Percentiles rank a stretch among this genome's conserved stretches.
phyloP scores from a whole-genome alignment of 805 yeast species.

The Komagataella populi region DNA sequence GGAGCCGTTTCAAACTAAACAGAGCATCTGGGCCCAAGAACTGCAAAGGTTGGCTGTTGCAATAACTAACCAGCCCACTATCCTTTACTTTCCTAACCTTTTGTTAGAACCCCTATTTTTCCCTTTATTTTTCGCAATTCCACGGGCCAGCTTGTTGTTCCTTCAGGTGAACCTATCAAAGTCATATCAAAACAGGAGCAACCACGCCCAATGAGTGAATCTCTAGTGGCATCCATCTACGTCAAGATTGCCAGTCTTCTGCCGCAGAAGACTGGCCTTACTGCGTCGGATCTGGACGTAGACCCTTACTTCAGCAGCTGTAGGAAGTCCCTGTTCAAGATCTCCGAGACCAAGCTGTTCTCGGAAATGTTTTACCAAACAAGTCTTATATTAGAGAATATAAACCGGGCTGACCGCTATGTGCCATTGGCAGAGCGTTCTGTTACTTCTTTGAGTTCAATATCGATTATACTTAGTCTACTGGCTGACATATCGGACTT shows the following conservation, averaged over 20 bases:
- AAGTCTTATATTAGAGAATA: slow-evolving; percentile 11
- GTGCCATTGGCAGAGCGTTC: slow-evolving; percentile 14
- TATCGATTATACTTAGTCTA: slow-evolving; percentile 22
- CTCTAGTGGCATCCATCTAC: slow-evolving; percentile 21
- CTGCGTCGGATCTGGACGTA: slow-evolving; percentile 21
- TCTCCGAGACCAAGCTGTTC: slow-evolving; percentile 15
- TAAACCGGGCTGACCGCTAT: slow-evolving; percentile 15
- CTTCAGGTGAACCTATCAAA: neutral
- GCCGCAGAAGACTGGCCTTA: slow-evolving; percentile 22
- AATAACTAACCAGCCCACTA: neutral
- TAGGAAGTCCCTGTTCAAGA: slow-evolving; percentile 17
- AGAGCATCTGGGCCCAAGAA: neutral
- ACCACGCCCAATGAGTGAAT: slow-evolving; percentile 2
- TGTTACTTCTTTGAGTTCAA: slow-evolving; percentile 16
- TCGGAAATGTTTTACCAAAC: slow-evolving; percentile 17
- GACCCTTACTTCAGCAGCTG: slow-evolving; percentile 20
- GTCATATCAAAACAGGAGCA: neutral
- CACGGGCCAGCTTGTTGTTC: neutral
- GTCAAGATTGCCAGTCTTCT: slow-evolving; percentile 18
- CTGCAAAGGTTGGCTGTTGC: neutral
- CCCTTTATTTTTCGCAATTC: neutral
- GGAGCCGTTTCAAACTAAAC: neutral
- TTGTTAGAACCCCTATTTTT: neutral
- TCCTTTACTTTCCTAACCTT: neutral
- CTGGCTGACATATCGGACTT: slow-evolving; percentile 25